Base-by-base conservation (phyloP, 2,329 filamentous ascomycete genomes). In the Tolypocladium paradoxum region DNA sequence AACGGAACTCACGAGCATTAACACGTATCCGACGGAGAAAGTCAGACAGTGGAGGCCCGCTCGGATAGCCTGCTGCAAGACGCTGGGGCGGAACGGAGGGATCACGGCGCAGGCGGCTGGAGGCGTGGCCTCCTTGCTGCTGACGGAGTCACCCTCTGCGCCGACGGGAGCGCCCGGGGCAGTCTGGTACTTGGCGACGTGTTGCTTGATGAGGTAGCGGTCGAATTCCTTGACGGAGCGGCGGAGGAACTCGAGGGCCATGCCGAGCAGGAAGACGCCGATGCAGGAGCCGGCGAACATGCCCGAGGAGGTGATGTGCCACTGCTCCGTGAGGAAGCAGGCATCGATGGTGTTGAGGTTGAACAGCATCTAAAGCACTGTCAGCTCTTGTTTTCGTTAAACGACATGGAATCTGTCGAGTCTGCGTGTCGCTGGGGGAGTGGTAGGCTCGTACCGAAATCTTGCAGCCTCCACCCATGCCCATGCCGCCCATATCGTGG, bases 231-330 rank as follows among this genome's bases (percentile, higher is more conserved):
- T 84, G 58, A 79, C 76, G 27, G 78, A 61, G 33, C 88, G 84
- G 49, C 89, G 85, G 24, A 93, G 76, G 54, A 84, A 72, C 64
- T 93, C 88, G 60, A 93, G 83, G 6, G 71, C 62, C 51, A 92
- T 76, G 59, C 87, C 85, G 51, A 95, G 81, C n/a, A 85, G 71
- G 56, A 90, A 74, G 36, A 90, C 83, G 55, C 86, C 88, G 63
- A 95, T 84, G 71, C 88, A 93, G 51, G 84, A 87, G 24, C 85
- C 88, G 48, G 85, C 88, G 64, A 95, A 92, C 77, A 85, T 85
- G 66, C 78, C 83, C 3, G 68, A 70, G 27, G 83, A 85, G 18
- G 73, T 83, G 66, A 92, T 79, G 62, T 83, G 83, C 88, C 88
- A 93, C 24, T 76, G 74, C 8, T 65, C 61, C 27, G 85, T 71